Conservation (phyloP, 768 basidiomycete genomes). For the Mycena epipterygia region DNA sequence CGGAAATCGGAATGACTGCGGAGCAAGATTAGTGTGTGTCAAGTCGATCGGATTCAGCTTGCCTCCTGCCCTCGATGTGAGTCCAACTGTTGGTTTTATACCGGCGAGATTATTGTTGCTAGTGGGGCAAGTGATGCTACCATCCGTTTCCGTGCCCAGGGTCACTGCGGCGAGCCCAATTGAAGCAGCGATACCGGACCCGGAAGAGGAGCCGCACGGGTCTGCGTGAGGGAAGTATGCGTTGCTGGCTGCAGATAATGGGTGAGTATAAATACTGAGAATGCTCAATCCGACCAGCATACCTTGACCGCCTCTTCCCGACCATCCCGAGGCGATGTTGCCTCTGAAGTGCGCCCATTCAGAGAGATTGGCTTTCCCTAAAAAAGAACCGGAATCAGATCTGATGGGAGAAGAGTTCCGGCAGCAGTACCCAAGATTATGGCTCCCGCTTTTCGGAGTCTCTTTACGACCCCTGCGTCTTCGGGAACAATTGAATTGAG, state of each 20-base stretch:
- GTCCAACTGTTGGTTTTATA: slow-evolving; percentile 72
- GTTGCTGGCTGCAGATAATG: slow-evolving; percentile 43
- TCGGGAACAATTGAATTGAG: slow-evolving; percentile 59
- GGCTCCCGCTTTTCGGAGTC: slow-evolving; percentile 57
- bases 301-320: slow-evolving; percentile 67
- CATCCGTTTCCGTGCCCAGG: slow-evolving; percentile 66
- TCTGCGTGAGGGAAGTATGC: slow-evolving; percentile 66
- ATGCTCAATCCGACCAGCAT: not conserved
- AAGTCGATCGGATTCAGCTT: slow-evolving; percentile 11
- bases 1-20: slow-evolving; percentile 68
- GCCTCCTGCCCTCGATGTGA: slow-evolving; percentile 74
- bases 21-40: not conserved
- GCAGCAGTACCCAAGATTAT: slow-evolving; percentile 56
- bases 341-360: slow-evolving; percentile 68
- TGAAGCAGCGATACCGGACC: slow-evolving; percentile 67
- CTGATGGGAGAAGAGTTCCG: not conserved
- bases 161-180: slow-evolving; percentile 65
- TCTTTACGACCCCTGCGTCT: slow-evolving; percentile 61
- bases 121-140: slow-evolving; percentile 68
- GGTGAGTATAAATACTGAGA: not conserved
- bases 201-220: slow-evolving; percentile 71
- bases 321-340: slow-evolving; percentile 65
- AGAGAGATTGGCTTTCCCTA: slow-evolving; percentile 69
- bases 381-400: not conserved
- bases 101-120: slow-evolving; percentile 69